These are phyloP conservation scores for Vitis hybrid DNA, from an alignment of 177 flowering plant species.

Conservation along the genomic window DNA sequence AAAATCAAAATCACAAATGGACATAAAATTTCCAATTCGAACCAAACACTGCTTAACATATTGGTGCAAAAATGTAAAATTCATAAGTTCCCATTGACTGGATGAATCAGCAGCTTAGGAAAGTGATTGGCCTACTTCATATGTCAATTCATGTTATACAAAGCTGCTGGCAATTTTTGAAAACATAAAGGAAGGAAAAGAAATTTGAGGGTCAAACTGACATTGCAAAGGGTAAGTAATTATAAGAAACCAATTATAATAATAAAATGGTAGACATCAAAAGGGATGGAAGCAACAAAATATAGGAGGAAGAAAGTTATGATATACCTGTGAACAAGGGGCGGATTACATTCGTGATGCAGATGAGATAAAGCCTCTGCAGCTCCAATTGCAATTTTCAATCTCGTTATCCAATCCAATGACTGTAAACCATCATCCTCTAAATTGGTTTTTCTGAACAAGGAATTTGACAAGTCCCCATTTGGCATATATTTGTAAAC, in stretches of 20 bases:
- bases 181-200: too few species aligned
- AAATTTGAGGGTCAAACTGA: too few species aligned
- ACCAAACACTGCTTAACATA: too few species aligned
- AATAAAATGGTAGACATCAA: not conserved
- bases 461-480: conserved; percentile 79
- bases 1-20: too few species aligned
- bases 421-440: conserved; percentile 81
- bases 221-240: not conserved
- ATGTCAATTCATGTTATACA: too few species aligned
- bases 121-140: too few species aligned
- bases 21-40: too few species aligned
- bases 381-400: conserved; percentile 92
- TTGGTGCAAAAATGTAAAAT: too few species aligned
- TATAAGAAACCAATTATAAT: not conserved
- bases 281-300: not conserved
- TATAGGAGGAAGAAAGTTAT: conserved; percentile 1
- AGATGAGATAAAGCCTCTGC: conserved; percentile 88
- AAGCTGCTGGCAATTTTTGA: too few species aligned
- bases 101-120: too few species aligned
- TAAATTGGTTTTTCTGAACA: conserved; percentile 51
- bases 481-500: conserved; percentile 92
- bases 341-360: conserved; percentile 91
- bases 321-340: conserved; percentile 90
- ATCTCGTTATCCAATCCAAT: conserved; percentile 96
- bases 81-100: too few species aligned